Conservation (phyloP, 345 rosid species). For the Citrus inodora region DNA sequence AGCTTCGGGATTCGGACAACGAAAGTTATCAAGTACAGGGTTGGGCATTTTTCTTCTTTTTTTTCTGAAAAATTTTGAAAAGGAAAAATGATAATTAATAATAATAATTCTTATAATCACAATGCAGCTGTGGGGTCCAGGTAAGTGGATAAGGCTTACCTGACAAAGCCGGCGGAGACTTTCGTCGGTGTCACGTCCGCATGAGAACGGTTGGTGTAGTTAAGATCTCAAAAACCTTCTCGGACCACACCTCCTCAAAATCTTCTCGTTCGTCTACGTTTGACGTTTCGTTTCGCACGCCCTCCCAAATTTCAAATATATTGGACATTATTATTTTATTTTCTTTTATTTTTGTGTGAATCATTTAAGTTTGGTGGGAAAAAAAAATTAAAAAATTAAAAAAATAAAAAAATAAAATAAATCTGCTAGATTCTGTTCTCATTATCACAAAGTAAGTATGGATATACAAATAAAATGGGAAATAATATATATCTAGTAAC, state of each 20-base stretch:
- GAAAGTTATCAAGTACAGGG: not conserved
- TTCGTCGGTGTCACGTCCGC: constrained; percentile 3
- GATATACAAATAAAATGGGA: too few relatives aligned
- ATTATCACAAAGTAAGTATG: too few relatives aligned
- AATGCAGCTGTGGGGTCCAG: not conserved
- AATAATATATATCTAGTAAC: too few relatives aligned
- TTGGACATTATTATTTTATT: too few relatives aligned
- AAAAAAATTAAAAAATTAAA: too few relatives aligned
- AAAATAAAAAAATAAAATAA: too few relatives aligned
- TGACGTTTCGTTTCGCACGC: not conserved
- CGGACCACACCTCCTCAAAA: not conserved
- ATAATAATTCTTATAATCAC: fast-evolving
- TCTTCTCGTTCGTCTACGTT: not conserved
- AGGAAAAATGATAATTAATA: not conserved
- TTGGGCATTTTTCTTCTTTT: not conserved
- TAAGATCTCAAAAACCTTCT: not conserved
- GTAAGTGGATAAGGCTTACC: constrained; percentile 1
- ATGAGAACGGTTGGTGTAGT: not conserved
- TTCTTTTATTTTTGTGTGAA: not conserved
- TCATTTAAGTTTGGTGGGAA: too few relatives aligned
- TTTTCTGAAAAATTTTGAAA: not conserved
- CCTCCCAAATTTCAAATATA: not conserved
- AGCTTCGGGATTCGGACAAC: not conserved
- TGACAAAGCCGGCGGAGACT: not conserved
- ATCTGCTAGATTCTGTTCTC: too few relatives aligned